Base-by-base conservation (phyloP, 1,139 yeast species). In the Pichia sp. region DNA sequence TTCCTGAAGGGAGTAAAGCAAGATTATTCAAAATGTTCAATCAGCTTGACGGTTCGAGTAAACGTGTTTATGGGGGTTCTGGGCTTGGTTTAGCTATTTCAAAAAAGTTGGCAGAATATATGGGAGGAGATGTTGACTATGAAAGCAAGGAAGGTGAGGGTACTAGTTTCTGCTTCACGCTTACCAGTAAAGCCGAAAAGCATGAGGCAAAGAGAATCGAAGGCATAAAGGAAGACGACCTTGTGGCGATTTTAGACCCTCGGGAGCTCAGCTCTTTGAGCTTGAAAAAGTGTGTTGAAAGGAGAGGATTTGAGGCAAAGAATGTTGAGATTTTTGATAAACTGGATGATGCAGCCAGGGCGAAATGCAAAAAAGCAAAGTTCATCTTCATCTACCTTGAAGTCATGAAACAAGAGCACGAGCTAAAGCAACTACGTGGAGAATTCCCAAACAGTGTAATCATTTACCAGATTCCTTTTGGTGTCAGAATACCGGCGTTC, bases 1-100 rank as follows among this genome's bases (percentile, higher is more conserved):
- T 82, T 49, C 82, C 84, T 2, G 71, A 72, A 50, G 75, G 72
- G 49, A 71, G 73, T 41, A 55, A 55, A 13, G 69, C 70, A 45
- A 80, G 78, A 66, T 78, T 81, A 1, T 82, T 82, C 66, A 78
- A 82, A 5, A 83, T 83, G 1, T 82, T 82, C 61, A 78, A 81
- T 42, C 86, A 81, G 65, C 84, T 80, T 19, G 86, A 82, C 64
- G 84, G 84, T 0, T 79, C 84, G 1, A 75, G 84, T 1, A 72
- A 80, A 58, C 70, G 87, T 57, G 78, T 72, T 4, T 79, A 74
- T 67, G 86, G 86, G 11, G 87, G 87, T 2, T 74, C 85, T 0
- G 87, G 87, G 0, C 69, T 82, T 19, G 86, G 87, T 1, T 68
- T 82, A 47, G 82, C 85, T 0, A 81, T 82, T 51, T 79, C 84